Base-by-base conservation (phyloP, 2,329 filamentous ascomycete genomes). In the Zasmidium angulare region DNA sequence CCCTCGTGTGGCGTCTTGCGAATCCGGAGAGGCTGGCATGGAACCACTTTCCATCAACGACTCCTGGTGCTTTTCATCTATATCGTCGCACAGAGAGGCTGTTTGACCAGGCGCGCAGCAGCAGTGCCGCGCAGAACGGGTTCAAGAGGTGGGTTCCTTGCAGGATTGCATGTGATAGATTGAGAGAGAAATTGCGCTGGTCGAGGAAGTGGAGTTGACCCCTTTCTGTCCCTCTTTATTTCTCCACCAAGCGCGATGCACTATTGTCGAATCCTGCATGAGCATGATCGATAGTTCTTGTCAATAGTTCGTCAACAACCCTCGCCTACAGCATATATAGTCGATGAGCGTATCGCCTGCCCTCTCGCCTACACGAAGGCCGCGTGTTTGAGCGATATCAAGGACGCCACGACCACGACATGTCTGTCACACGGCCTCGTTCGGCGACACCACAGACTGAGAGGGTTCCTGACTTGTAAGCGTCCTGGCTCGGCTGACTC, bases 81-180 rank as follows among this genome's bases (percentile, higher is more conserved):
- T 43, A 14, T 43, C 14, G 36, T 43, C 36, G 36, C 36, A 43
- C 36, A 17, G 6, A 43, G n/a, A 3, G 36, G 36, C 36, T 43
- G 36, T 43, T 29, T 29, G 26, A 29, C 4, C 26, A 29, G 11
- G 26, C 36, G 36, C 3, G 7, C 29, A 36, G 29, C 29, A 36
- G 29, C 29, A 36, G 29, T 14, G 29, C 29, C 7, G 29, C 29
- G n/a, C n/a, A n/a, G 7, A 14, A 14, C 29, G 14, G n/a, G 36
- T 17, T 43, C 36, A 43, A 43, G n/a, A n/a, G n/a, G n/a, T n/a
- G n/a, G 36, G 36, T 43, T 43, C 36, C 36, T 43, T 43, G 36
- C 36, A 43, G 36, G 46, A 22, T 29, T 55, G 46, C 46, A 21
- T 40, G 20, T 19, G 26, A 50, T 56, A 56, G 46, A 56, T 56